Conservation (phyloP, 306 rosid species). For the Fagus crenata region DNA sequence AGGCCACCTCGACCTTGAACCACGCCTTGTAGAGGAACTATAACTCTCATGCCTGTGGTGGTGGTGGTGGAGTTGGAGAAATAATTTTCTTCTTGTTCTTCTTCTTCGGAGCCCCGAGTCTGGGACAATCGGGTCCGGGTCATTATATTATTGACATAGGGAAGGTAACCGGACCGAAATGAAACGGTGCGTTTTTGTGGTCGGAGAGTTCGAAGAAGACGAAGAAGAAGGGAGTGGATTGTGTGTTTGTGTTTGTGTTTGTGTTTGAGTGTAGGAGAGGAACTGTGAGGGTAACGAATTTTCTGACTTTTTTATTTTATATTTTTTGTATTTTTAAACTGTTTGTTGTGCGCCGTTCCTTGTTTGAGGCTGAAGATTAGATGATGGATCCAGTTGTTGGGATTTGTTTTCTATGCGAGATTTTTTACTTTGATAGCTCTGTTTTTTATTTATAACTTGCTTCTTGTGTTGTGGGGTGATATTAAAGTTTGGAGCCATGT, state of each 20-base stretch:
- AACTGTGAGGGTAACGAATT: slow-evolving; percentile 12
- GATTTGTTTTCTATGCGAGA: not conserved
- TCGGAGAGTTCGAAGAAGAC: slow-evolving; percentile 37
- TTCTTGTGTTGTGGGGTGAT: too few species aligned
- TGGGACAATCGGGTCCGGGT: slow-evolving; percentile 32
- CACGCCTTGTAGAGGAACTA: slow-evolving; percentile 87
- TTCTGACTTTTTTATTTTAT: not conserved
- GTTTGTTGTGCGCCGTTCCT: slow-evolving; percentile 24
- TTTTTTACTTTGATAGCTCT: slow-evolving; percentile 1
- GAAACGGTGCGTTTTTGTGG: not conserved
- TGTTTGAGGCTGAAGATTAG: slow-evolving; percentile 28
- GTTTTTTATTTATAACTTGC: too few species aligned
- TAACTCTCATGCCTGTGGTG: slow-evolving; percentile 72
- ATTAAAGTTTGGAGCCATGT: too few species aligned
- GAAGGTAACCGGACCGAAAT: not conserved
- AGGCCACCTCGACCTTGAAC: slow-evolving; percentile 93
- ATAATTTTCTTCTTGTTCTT: not conserved
- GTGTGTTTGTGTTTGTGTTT: not conserved
- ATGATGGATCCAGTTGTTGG: slow-evolving; percentile 24
- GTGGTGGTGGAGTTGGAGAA: slow-evolving; percentile 15
- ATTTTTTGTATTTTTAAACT: not conserved
- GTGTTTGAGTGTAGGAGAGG: not conserved
- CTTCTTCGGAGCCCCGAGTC: slow-evolving; percentile 15
- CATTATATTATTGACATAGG: slow-evolving; percentile 31
- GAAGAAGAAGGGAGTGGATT: not conserved